Conservation (phyloP, 192 early-diverging fungal genomes). For the Paraglomus brasilianum region DNA sequence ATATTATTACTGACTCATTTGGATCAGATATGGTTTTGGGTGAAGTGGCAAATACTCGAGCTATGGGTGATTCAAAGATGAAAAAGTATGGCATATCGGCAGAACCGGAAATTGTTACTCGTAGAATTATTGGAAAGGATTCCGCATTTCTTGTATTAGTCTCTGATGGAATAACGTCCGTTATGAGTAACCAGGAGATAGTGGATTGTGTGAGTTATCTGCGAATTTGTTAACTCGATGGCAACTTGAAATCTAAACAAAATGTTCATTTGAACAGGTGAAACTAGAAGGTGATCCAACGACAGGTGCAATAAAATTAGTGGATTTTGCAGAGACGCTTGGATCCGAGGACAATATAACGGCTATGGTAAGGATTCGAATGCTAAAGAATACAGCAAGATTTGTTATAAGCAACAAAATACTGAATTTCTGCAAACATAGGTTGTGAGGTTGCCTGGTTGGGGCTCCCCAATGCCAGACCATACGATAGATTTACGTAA, state of each 20-base stretch:
- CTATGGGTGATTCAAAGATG: conserved; percentile 68
- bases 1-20: conserved; percentile 74
- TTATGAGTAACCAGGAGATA: conserved; percentile 74
- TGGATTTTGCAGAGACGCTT: conserved; percentile 62
- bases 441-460: conserved; percentile 69
- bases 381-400: not conserved
- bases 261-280: conserved; percentile 30
- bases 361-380: conserved; percentile 43
- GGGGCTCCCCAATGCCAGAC: conserved; percentile 66
- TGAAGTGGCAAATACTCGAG: conserved; percentile 61
- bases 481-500: conserved; percentile 62
- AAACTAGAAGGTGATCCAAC: conserved; percentile 62
- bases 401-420: not conserved
- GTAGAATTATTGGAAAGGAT: conserved; percentile 54
- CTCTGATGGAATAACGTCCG: conserved; percentile 68
- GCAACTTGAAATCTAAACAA: not conserved
- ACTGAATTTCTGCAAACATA: conserved; percentile 18
- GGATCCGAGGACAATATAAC: conserved; percentile 74
- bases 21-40: conserved; percentile 72
- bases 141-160: conserved; percentile 68
- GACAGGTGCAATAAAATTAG: conserved; percentile 53
- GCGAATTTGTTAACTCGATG: not conserved
- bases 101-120: conserved; percentile 63
- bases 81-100: conserved; percentile 71
- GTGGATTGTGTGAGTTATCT: conserved; percentile 55